Base-by-base conservation (phyloP, 73 alveolate species). In the Symbiodinium pilosum region DNA sequence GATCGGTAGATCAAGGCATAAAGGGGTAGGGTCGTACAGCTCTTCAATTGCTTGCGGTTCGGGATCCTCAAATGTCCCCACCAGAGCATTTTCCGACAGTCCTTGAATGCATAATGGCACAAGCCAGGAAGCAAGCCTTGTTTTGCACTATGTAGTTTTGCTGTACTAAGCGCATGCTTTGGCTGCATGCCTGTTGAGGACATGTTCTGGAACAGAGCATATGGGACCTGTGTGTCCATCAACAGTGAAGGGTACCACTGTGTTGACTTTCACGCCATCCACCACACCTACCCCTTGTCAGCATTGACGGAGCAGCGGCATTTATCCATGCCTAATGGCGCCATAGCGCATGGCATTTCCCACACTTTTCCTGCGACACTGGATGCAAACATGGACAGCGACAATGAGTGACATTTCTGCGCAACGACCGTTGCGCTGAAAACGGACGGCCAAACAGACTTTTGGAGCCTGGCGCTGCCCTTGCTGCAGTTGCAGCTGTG, bases 121-220 rank as follows among this genome's bases (percentile, higher is more conserved):
- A n/a, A n/a, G n/a, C n/a, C n/a, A n/a, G n/a, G n/a, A n/a, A n/a
- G n/a, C n/a, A n/a, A n/a, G n/a, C n/a, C n/a, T n/a, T n/a, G n/a
- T n/a, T n/a, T n/a, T n/a, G n/a, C n/a, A n/a, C n/a, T n/a, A n/a
- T n/a, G n/a, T n/a, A n/a, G n/a, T n/a, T n/a, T n/a, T n/a, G n/a
- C n/a, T n/a, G n/a, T n/a, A n/a, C n/a, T n/a, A n/a, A n/a, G n/a
- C n/a, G n/a, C n/a, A n/a, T n/a, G n/a, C n/a, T n/a, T n/a, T n/a
- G 32, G 34, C 18, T 30, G 84, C 34, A 69, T 40, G 51, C 87
- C 39, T 77, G 84, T 28, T 32, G 54, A 91, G 96, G 96, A 91
- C 96, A 91, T 91, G 38, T 91, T 91, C 44, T 91, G 96, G 96
- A 91, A 91, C 96, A 40, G 96, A n/a, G 47, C 96, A n/a, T 91